Evolutionary conservation across 345 rosid genomes (phyloP), one percentile per base, ranked within the genome.

Genomic region (Ailanthus altissimus): DNA sequence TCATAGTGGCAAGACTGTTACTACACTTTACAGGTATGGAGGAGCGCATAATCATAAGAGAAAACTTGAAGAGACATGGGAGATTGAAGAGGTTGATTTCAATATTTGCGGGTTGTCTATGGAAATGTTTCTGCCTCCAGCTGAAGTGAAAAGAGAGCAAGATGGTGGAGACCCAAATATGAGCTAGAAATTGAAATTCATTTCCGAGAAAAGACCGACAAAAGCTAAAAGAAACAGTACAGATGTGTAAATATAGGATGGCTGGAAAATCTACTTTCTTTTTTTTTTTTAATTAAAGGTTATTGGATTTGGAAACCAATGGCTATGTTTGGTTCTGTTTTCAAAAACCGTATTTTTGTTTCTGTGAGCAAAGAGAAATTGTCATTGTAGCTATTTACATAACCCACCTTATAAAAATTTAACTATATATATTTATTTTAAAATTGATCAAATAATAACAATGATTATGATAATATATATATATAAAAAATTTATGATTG

Each of bases 61-160:
- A 77, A 83, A 81, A 84, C 85, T 95, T n/a, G 97, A 95, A 62
- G 99, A 95, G 84, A 84, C 84, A 12, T 95, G 99, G 98, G 80
- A 81, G 77, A 95, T 95, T n/a, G 99, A 95, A 49, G 98, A 93
- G 73, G 94, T 91, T 20, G 99, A 89, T 79, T 95, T 93, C 78
- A 95, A 95, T 56, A 89, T 95, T 5, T 80, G 88, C 77, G 98
- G 98, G 20, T 76, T 93, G 85, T 89, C 89, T 11, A 80, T 60
- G 80, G 98, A 96, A 70, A 86, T 86, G 67, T 96, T 96, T 72
- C 81, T 96, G 70, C 97, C 99, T 75, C 98, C 99, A 26, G 85
- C 94, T 72, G 97, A 96, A 81, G 83, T 93, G 15, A 89, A 84
- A 73, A 90, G 85, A 74, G 89, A 82, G 62, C 89, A 82, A 67